Evolutionary conservation across 352 stramenopile species (phyloP).

Genomic region (Pythium brachiatum): DNA sequence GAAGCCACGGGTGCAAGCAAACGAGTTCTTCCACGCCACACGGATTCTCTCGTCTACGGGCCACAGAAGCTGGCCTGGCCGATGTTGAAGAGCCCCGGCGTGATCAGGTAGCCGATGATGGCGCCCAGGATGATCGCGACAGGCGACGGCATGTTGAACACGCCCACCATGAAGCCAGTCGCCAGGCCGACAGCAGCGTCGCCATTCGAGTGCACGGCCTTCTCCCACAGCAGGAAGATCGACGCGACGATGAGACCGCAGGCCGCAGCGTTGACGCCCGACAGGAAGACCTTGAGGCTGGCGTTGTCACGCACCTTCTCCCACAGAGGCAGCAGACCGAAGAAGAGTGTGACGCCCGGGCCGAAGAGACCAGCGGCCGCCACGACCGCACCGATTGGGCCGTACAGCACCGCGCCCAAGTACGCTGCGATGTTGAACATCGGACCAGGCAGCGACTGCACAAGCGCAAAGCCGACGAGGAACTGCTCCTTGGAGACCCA

Average conservation of each 20-base stretch:
- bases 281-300: conserved; percentile 85
- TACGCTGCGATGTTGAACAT: conserved; percentile 96
- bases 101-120: conserved; percentile 50
- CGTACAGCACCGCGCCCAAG: conserved; percentile 85
- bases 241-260: conserved; percentile 90
- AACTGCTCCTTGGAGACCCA: conserved; percentile 93
- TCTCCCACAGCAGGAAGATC: conserved; percentile 88
- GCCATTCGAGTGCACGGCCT: conserved; percentile 75
- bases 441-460: conserved; percentile 91
- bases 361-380: conserved; percentile 90
- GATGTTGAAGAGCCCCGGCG: conserved; percentile 44
- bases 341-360: conserved; percentile 90
- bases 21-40: background rate
- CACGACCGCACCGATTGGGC: conserved; percentile 86
- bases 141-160: conserved; percentile 73
- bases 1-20: background rate
- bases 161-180: conserved; percentile 70
- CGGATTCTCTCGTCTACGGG: conserved; percentile 7
- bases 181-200: conserved; percentile 85
- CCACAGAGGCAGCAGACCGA: conserved; percentile 92
- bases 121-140: conserved; percentile 58
- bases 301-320: conserved; percentile 81
- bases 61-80: conserved; percentile 53
- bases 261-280: conserved; percentile 88
- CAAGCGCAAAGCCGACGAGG: conserved; percentile 90